Percentiles rank a stretch among this genome's conserved stretches.
Conservation (phyloP, 192 early-diverging fungal genomes). For the Lobosporangium transversale region DNA sequence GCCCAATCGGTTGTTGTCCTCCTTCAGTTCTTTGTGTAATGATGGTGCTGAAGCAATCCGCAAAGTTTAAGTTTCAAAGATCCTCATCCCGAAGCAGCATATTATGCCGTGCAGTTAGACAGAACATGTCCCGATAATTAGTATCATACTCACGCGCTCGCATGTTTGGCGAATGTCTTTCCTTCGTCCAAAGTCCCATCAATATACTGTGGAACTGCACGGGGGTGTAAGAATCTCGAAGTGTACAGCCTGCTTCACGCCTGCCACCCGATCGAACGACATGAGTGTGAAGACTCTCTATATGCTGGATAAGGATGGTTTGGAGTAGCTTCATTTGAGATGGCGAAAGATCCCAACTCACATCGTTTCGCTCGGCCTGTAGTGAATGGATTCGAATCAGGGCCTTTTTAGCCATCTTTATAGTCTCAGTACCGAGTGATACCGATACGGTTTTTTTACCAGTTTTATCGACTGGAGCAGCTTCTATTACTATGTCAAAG, state of each 20-base stretch:
- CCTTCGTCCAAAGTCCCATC: conserved; percentile 1
- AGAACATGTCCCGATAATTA: conserved; percentile 15
- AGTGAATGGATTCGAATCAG: not conserved
- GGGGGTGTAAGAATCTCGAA: conserved; percentile 12
- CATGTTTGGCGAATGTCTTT: not conserved
- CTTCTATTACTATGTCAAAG: conserved; percentile 8
- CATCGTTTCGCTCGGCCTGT: not conserved
- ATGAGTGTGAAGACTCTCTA: not conserved
- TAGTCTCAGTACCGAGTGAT: conserved; percentile 3
- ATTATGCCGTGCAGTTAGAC: conserved; percentile 6
- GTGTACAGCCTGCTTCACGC: conserved; percentile 9
- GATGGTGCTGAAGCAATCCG: conserved; percentile 9
- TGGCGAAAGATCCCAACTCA: not conserved
- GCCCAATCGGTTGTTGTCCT: not conserved
- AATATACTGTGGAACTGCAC: conserved; percentile 4
- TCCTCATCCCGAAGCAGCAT: conserved; percentile 21
- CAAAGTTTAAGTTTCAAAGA: conserved; percentile 13
- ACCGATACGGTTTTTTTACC: conserved; percentile 1
- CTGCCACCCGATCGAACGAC: not conserved
- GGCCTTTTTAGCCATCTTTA: conserved; percentile 6
- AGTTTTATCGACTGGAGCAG: not conserved
- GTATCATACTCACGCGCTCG: conserved; percentile 8
- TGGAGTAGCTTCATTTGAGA: not conserved
- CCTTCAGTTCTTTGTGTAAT: conserved; percentile 3
- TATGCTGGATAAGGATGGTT: not conserved